Evolutionary conservation across 2,329 filamentous ascomycete genomes (phyloP).

Genomic region (Chaetothyriales sp.): DNA sequence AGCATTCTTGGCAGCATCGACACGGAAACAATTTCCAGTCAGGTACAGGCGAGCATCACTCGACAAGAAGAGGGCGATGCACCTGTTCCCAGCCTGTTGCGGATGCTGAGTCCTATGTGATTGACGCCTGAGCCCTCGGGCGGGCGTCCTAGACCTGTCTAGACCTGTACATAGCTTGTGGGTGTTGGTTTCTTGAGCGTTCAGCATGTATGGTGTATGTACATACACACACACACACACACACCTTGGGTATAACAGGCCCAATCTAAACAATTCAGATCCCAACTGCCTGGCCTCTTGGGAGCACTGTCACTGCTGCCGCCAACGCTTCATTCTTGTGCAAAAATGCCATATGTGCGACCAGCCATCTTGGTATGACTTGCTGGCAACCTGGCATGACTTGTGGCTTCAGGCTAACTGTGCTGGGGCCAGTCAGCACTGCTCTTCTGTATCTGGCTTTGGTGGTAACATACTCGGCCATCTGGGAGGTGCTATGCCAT

Average conservation of each 20-base stretch:
- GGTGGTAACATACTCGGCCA: neutral
- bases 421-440: neutral
- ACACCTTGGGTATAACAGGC: neutral
- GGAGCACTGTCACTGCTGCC: neutral
- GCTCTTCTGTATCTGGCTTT: neutral
- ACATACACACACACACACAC: neutral
- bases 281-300: neutral
- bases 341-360: neutral
- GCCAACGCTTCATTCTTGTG: neutral
- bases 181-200: neutral
- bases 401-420: neutral
- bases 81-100: slow-evolving; percentile 15
- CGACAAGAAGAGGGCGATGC: slow-evolving; percentile 15
- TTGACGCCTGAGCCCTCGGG: neutral
- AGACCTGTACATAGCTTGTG: neutral
- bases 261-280: neutral
- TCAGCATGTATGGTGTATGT: neutral
- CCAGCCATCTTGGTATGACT: neutral
- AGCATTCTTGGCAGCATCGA: slow-evolving; percentile 39
- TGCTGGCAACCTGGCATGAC: neutral
- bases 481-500: neutral
- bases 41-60: slow-evolving; percentile 14
- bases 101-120: slow-evolving; percentile 13
- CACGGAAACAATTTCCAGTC: slow-evolving; percentile 37
- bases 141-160: neutral